Base-by-base conservation (phyloP, 176 grass and related monocot species). In the Puya raimondii region DNA sequence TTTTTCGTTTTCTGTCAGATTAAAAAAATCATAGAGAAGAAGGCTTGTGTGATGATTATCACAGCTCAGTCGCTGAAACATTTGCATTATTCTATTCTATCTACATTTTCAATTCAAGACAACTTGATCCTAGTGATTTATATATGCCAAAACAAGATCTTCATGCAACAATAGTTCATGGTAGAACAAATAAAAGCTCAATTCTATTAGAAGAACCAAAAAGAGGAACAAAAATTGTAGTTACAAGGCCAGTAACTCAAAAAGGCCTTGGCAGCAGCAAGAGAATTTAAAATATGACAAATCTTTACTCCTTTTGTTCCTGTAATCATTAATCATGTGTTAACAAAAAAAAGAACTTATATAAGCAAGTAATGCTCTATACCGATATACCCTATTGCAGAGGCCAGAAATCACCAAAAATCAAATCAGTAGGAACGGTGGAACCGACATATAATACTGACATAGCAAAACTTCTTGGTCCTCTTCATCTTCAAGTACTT, bases 401-500 rank as follows among this genome's bases (percentile, higher is more conserved):
- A 59, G 4, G 20, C 56, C n/a, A 21, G 16, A 6, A 17, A 59
- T 17, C 56, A 59, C 56, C 10, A 18, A 21, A 17, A 59, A 21
- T 59, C 16, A 33, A 3, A 33, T 33, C 29, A 33, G 3, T 33
- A 33, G 29, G 29, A 33, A 33, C 7, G 15, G 8, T 8, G 9
- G 56, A 15, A 59, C 56, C 20, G 56, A 59, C 20, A 59, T 59
- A 18, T 59, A 59, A 17, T 59, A 59, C 29, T 33, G 29, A 59
- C 2, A 59, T 59, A 18, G 15, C 10, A 18, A 17, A 59, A 21
- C 56, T 59, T 59, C 15, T 59, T 18, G 20, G 12, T n/a, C 16
- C 52, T 78, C 47, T 76, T 80, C 56, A 79, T 72, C 49, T 49
- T 23, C 54, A 13, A 82, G 73, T 51, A 71, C 63, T 47, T 51